Percentiles rank a stretch among this genome's conserved stretches.
These are phyloP conservation scores for Cordyceps militaris DNA, from an alignment of 2,329 filamentous ascomycete species.

Conservation along the genomic window DNA sequence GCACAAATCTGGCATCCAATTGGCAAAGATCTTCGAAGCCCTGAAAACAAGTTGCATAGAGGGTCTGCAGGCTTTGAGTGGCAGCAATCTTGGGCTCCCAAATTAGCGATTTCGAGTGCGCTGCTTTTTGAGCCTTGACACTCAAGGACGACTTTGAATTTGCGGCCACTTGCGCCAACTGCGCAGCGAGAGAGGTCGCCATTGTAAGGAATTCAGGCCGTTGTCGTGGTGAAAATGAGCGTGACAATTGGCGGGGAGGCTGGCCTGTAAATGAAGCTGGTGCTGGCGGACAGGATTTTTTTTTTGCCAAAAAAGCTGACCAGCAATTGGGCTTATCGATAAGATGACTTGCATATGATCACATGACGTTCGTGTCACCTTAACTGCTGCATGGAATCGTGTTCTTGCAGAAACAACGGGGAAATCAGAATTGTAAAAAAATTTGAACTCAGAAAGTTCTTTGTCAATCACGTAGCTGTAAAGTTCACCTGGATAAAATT, in stretches of 20 bases:
- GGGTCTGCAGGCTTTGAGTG: constrained; percentile 80
- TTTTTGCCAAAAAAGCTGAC: constrained; percentile 4
- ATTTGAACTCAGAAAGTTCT: too few species aligned
- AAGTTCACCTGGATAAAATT: background rate
- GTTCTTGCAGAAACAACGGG: background rate
- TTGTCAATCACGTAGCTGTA: too few species aligned
- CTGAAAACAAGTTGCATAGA: constrained; percentile 80
- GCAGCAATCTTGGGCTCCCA: constrained; percentile 82
- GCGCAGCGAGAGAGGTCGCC: constrained; percentile 82
- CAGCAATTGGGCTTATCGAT: constrained; percentile 8
- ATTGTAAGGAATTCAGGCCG: constrained; percentile 38
- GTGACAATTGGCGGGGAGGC: constrained; percentile 2
- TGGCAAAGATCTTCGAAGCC: constrained; percentile 88
- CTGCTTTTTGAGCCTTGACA: constrained; percentile 83
- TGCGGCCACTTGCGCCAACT: constrained; percentile 86
- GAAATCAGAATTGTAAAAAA: background rate
- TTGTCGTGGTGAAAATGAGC: background rate
- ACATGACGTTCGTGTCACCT: background rate
- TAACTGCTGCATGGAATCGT: background rate
- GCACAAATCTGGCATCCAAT: constrained; percentile 70
- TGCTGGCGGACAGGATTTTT: background rate
- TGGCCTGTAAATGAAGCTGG: background rate
- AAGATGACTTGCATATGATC: background rate
- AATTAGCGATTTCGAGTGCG: constrained; percentile 90
- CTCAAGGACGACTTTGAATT: constrained; percentile 87